Evolutionary conservation across 2,329 filamentous ascomycete genomes (phyloP), one percentile per base, ranked within the genome.

Genomic region (Dissoconium aciculare): DNA sequence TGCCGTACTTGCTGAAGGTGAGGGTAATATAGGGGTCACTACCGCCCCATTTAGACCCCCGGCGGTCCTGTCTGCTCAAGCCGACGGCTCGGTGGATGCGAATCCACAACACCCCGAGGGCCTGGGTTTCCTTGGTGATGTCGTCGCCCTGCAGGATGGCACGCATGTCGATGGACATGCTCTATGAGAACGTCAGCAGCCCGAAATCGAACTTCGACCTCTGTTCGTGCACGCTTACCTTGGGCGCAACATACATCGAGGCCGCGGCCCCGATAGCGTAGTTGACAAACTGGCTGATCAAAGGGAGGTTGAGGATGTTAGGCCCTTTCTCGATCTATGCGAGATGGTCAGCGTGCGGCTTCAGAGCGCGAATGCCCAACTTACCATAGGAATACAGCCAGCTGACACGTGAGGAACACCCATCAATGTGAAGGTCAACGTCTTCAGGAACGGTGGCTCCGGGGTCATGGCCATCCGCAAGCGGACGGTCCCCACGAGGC

Each of bases 281-380:
- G 56, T 94, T 93, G 55, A 94, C 87, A 50, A 98, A 95, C 47
- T 91, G 91, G 10, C 82, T 91, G 45, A 95, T 94, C 21, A 95
- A 56, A 0, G 87, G 87, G 6, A 95, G 61, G 44, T 95, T 93
- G 15, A 95, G 62, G 27, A 95, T 74, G 44, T 95, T 95, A 37
- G 91, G 75, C 2, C 84, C 87, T 41, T 74, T 78, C 51, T 89
- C 74, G n/a, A 94, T 56, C 19, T 23, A n/a, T n/a, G n/a, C n/a
- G n/a, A n/a, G n/a, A n/a, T n/a, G n/a, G n/a, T n/a, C n/a, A n/a
- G n/a, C n/a, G n/a, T n/a, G n/a, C n/a, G n/a, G n/a, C n/a, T n/a
- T n/a, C n/a, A n/a, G n/a, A n/a, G n/a, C n/a, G n/a, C n/a, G n/a
- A n/a, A 23, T n/a, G 8, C 19, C 19, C 8, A n/a, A n/a, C 19